Base-by-base conservation (phyloP, 768 basidiomycete species). In the Tylopilus cervinicoccineus region DNA sequence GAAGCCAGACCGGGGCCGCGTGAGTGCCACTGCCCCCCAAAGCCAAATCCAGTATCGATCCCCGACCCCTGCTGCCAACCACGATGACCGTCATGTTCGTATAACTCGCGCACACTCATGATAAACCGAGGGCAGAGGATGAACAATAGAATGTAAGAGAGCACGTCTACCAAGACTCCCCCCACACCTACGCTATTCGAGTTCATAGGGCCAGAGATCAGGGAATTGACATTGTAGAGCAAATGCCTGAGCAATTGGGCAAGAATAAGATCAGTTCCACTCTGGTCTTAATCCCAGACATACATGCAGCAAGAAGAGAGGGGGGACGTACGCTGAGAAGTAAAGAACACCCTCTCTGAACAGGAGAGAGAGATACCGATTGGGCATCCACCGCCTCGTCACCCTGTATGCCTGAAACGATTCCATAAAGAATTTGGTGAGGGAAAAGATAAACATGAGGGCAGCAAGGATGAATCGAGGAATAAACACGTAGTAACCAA, bases 81-180 rank as follows among this genome's bases (percentile, higher is more conserved):
- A 17, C 9, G 17, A 4, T 19, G 34, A 36, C 6, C 10, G 17
- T 36, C 34, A 3, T 10, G 17, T 16, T 36, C 17, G 37, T 56
- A 24, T 38, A 53, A 1, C 23, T 50, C 51, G 11, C 59, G 56
- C 23, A 61, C 40, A 39, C 32, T 56, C 17, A 60, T 40, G 23
- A 60, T 49, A 39, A 60, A 61, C 8, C 59, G 56, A 10, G 59
- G 53, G 4, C 53, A 24, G 39, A 60, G 38, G 9, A 32, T n/a
- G 16, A 41, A 59, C 45, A 56, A 20, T 4, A 38, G 3, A 28
- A 47, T 12, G 37, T 36, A 23, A 20, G 14, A 29, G 27, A 29
- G 13, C 14, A 16, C 11, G 27, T 29, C 34, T 9, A 5, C 19
- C 6, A 36, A 2, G 17, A 37, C 3, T 9, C n/a, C 24, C 12